These are phyloP conservation scores for Wickerhamiella shivajii DNA, from an alignment of 805 yeast genomes.

Conservation along the genomic window DNA sequence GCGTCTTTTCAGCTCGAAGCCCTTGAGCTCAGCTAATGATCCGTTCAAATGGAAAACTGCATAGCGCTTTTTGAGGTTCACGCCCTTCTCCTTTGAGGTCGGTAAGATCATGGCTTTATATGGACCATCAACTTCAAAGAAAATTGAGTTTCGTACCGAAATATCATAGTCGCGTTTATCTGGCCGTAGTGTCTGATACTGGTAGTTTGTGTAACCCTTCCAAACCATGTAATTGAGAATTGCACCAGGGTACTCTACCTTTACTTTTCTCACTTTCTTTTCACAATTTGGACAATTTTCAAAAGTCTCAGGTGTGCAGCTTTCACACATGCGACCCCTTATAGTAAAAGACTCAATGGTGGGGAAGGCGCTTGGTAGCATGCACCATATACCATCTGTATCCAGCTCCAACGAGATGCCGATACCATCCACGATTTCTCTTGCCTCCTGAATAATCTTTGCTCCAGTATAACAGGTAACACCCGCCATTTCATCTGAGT, in stretches of 20 bases:
- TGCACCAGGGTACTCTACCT: conserved; percentile 84
- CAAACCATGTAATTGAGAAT: conserved; percentile 93
- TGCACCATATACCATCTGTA: conserved; percentile 99
- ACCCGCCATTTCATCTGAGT: conserved; percentile 99
- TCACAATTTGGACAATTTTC: too few species aligned
- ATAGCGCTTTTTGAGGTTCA: conserved; percentile 87
- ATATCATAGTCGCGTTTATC: conserved; percentile 64
- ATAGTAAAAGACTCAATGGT: too few species aligned
- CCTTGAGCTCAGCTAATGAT: conserved; percentile 89
- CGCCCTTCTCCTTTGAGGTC: conserved; percentile 93
- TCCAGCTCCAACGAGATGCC: conserved; percentile 95
- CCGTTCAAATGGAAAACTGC: conserved; percentile 97
- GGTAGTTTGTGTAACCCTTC: conserved; percentile 80
- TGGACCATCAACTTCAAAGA: conserved; percentile 98
- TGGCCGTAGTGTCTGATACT: conserved; percentile 68
- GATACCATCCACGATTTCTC: conserved; percentile 74
- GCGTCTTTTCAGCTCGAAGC: conserved; percentile 90
- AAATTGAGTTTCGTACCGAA: conserved; percentile 80
- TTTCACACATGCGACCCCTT: too few species aligned
- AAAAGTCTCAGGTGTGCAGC: too few species aligned
- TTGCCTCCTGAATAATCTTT: conserved; percentile 93
- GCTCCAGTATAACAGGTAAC: conserved; percentile 97
- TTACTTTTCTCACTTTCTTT: conserved; percentile 47
- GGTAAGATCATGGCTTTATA: conserved; percentile 95
- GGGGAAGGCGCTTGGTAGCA: conserved; percentile 83